A percentile compares a stretch with the other conserved stretches of the same genome.
phyloP scores from a whole-genome alignment of 164 flowering plant genomes.

The Nymphaea thermarum region DNA sequence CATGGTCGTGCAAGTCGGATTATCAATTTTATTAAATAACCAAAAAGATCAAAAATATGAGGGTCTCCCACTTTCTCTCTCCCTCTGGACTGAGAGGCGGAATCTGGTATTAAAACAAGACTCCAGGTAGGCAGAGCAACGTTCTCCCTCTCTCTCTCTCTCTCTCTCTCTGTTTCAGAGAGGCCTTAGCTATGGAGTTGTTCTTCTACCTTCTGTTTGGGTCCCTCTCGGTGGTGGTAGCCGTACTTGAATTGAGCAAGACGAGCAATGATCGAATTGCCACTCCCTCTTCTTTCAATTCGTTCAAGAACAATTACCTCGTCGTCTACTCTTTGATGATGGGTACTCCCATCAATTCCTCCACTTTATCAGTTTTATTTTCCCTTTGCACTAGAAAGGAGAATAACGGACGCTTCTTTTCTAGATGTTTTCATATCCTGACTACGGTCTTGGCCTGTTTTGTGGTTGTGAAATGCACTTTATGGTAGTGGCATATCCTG shows the following conservation, averaged over 20 bases:
- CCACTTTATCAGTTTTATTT: neutral
- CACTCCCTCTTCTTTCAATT: constrained; percentile 68
- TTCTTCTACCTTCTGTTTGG: constrained; percentile 77
- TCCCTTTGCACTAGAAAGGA: neutral
- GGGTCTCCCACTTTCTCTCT: too few species aligned
- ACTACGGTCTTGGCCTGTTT: neutral
- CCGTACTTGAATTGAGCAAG: constrained; percentile 74
- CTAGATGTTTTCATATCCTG: neutral
- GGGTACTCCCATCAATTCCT: constrained; percentile 34
- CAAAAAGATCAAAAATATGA: too few species aligned
- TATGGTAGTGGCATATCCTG: neutral
- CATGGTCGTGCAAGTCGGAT: too few species aligned
- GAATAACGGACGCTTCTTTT: neutral
- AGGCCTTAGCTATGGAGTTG: constrained; percentile 48
- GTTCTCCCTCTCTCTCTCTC: neutral
- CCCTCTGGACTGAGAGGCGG: neutral
- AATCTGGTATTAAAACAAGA: neutral
- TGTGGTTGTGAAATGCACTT: neutral
- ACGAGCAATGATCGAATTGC: constrained; percentile 77
- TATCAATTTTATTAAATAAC: too few species aligned
- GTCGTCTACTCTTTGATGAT: constrained; percentile 97
- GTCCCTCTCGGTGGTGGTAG: constrained; percentile 51
- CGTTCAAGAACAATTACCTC: constrained; percentile 96
- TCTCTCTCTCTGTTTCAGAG: constrained; percentile 3
- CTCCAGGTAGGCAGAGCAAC: neutral